A percentile compares a stretch with the other conserved stretches of the same genome.
These are phyloP conservation scores for Xenoacremonium recifei DNA, from an alignment of 2,329 filamentous ascomycete genomes.

Conservation along the genomic window DNA sequence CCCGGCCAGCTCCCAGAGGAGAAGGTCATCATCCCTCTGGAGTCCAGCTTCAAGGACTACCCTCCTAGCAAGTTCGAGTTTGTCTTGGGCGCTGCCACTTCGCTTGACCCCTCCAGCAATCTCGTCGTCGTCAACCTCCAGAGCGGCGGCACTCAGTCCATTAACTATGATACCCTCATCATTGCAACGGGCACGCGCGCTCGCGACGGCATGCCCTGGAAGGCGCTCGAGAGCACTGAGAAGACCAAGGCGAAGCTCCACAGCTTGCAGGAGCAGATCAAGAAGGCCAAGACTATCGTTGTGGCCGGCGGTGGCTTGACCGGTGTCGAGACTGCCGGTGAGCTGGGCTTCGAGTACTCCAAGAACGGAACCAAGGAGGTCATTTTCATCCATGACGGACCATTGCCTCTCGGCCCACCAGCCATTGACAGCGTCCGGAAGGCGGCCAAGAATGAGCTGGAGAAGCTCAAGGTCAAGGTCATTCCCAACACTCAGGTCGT, in stretches of 20 bases:
- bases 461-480: constrained; percentile 42
- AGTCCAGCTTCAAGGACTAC: constrained; percentile 48
- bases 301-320: constrained; percentile 52
- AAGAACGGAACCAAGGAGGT: constrained; percentile 44
- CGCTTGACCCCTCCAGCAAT: constrained; percentile 41
- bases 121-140: constrained; percentile 40
- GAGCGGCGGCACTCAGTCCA: constrained; percentile 30
- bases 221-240: constrained; percentile 41
- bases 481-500: constrained; percentile 39
- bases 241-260: constrained; percentile 40
- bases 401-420: constrained; percentile 36
- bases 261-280: constrained; percentile 35
- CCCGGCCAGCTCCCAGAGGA: constrained; percentile 45
- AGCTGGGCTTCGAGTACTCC: constrained; percentile 49
- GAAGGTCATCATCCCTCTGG: constrained; percentile 32
- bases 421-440: constrained; percentile 38
- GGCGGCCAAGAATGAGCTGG: constrained; percentile 37
- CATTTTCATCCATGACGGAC: constrained; percentile 39
- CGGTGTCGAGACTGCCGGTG: constrained; percentile 50
- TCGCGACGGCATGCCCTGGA: constrained; percentile 48
- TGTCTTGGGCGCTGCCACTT: constrained; percentile 46
- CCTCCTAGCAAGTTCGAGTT: constrained; percentile 49
- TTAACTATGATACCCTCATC: constrained; percentile 52
- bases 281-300: constrained; percentile 45
- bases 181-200: constrained; percentile 53